These are phyloP conservation scores for Volvariella volvacea DNA, from an alignment of 1,284 basidiomycete species.

Conservation along the genomic window DNA sequence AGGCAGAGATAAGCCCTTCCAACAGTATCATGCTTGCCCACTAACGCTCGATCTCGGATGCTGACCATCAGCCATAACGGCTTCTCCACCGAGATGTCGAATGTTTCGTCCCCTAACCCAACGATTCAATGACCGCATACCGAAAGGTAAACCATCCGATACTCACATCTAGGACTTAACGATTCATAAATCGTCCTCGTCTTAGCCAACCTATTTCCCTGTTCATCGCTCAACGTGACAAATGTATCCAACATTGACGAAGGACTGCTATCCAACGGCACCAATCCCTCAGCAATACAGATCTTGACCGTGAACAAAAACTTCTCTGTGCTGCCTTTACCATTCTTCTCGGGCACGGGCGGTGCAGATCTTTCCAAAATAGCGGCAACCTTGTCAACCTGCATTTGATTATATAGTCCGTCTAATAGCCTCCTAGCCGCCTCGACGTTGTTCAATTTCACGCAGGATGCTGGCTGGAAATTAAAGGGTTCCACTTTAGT, in stretches of 20 bases:
- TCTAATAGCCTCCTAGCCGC: constrained; percentile 88
- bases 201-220: constrained; percentile 87
- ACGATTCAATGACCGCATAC: not conserved
- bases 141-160: too few relatives aligned
- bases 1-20: constrained; percentile 91
- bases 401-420: constrained; percentile 88
- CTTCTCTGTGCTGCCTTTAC: constrained; percentile 34
- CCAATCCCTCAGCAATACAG: constrained; percentile 80
- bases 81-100: constrained; percentile 88
- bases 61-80: constrained; percentile 95
- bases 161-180: constrained; percentile 80
- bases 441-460: constrained; percentile 97
- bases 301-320: constrained; percentile 96
- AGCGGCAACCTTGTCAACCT: constrained; percentile 84
- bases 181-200: constrained; percentile 95
- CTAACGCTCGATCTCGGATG: constrained; percentile 82
- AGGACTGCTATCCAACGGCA: constrained; percentile 65
- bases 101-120: constrained; percentile 90
- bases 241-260: constrained; percentile 82
- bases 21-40: constrained; percentile 88
- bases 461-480: constrained; percentile 89
- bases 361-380: constrained; percentile 53
- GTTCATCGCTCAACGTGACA: constrained; percentile 90
- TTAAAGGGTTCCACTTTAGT: constrained; percentile 93
- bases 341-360: constrained; percentile 63